Evolutionary conservation across 2,329 filamentous ascomycete genomes (phyloP), one percentile per base, ranked within the genome.

Genomic region (Nakataea oryzae): DNA sequence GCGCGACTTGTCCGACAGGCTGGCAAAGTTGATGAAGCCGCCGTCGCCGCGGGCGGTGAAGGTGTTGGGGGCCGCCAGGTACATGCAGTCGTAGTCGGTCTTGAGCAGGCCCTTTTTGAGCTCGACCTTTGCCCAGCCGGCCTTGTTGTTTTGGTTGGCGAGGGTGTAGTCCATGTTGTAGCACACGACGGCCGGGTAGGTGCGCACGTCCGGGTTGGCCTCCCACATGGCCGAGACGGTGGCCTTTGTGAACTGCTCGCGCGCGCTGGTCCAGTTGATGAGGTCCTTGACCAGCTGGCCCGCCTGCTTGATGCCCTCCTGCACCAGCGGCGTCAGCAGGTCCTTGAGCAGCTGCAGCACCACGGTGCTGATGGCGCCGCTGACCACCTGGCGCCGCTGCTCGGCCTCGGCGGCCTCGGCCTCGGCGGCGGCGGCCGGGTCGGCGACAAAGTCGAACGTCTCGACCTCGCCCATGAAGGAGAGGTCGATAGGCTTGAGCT

Each of bases 11-110:
- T 34, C 24, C 26, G 21, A 21, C 17, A 28, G 26, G 27, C n/a
- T 54, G 12, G 58, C 58, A 11, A 29, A 41, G 62, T 67, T 68
- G 30, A 64, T 63, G 60, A 59, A 67, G 2, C 65, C 67, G 11
- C 63, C 64, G 12, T 66, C 66, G 4, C 57, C n/a, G 26, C 63
- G 55, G 5, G 62, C 67, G 41, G 54, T 61, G 24, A 64, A 67
- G 9, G 60, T 55, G 62, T 67, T 65, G 27, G 62, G 62, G 2
- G 55, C 58, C 14, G 34, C 60, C 60, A 67, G 62, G 55, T 64
- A 68, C 61, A 66, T 62, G 54, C 63, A 67, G 54, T 67, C 66
- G 54, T 65, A 67, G 61, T 66, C 63, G 3, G 66, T 67, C 41
- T 63, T 47, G 17, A 67, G 64, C n/a, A 61, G 24, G 1, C 64